Evolutionary conservation across 768 basidiomycete species (phyloP).

Genomic region (Macrolepiota albuminosa): DNA sequence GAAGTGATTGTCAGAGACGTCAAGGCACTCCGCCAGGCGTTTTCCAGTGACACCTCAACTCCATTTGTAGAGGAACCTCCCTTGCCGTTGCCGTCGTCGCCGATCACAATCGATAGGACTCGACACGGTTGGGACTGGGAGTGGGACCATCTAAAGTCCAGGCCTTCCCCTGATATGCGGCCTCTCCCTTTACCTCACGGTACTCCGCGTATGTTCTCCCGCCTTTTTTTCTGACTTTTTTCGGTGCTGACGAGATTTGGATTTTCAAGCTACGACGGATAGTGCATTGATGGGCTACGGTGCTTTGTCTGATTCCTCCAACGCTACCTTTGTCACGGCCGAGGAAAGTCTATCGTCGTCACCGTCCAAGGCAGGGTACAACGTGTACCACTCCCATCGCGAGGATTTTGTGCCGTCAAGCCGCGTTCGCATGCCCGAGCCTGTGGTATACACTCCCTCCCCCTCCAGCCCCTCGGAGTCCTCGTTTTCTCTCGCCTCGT

Average conservation of each 20-base stretch:
- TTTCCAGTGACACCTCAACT: background rate
- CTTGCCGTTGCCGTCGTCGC: background rate
- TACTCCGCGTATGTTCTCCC: conserved; percentile 18
- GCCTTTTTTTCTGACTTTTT: background rate
- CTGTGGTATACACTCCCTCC: conserved; percentile 30
- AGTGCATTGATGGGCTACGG: background rate
- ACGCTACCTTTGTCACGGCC: conserved; percentile 15
- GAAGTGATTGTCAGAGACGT: conserved; percentile 41
- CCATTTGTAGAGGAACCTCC: conserved; percentile 12
- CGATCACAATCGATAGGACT: conserved; percentile 9
- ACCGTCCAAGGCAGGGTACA: conserved; percentile 3
- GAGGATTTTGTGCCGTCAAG: conserved; percentile 29
- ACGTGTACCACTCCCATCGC: conserved; percentile 17
- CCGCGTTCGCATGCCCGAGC: conserved; percentile 31
- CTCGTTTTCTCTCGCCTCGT: conserved; percentile 21
- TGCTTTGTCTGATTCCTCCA: conserved; percentile 8
- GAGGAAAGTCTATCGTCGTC: conserved; percentile 9
- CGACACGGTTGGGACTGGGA: conserved; percentile 10
- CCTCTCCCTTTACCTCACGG: conserved; percentile 24
- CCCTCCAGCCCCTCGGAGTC: conserved; percentile 14
- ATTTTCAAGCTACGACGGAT: background rate
- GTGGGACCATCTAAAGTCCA: conserved; percentile 6
- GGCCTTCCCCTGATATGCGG: conserved; percentile 36
- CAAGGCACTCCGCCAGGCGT: conserved; percentile 37
- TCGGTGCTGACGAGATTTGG: background rate